Percentiles rank a stretch among this genome's conserved stretches.
Evolutionary conservation across 78 protist genomes (phyloP).

Genomic region (Dictyostelium citrinum): DNA sequence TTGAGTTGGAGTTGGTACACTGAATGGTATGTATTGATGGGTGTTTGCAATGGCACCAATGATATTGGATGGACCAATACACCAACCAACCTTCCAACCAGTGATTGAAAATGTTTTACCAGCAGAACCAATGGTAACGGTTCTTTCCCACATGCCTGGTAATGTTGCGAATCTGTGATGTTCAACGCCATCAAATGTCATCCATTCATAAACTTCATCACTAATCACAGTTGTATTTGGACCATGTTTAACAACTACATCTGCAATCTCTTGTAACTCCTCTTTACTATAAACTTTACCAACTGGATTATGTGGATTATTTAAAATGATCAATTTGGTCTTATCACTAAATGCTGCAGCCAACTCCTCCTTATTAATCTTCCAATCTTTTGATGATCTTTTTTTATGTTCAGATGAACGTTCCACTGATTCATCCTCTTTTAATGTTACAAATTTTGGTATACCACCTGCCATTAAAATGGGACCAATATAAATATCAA

Average conservation of each 20-base stretch:
- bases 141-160: slow-evolving; percentile 77
- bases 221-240: slow-evolving; percentile 70
- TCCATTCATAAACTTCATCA: slow-evolving; percentile 89
- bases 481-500: slow-evolving; percentile 82
- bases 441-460: slow-evolving; percentile 52
- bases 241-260: slow-evolving; percentile 28
- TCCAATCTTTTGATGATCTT: slow-evolving; percentile 61
- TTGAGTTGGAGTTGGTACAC: slow-evolving; percentile 85
- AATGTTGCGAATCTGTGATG: slow-evolving; percentile 71
- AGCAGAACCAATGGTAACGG: slow-evolving; percentile 84
- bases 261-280: slow-evolving; percentile 58
- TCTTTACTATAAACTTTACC: slow-evolving; percentile 82
- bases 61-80: slow-evolving; percentile 69
- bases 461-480: slow-evolving; percentile 79
- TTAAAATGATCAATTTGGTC: slow-evolving; percentile 80
- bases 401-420: neutral
- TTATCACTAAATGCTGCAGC: slow-evolving; percentile 42
- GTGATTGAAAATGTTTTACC: slow-evolving; percentile 89
- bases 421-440: neutral
- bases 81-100: slow-evolving; percentile 92
- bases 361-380: slow-evolving; percentile 66
- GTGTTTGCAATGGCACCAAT: slow-evolving; percentile 18
- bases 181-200: slow-evolving; percentile 48
- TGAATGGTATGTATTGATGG: slow-evolving; percentile 72
- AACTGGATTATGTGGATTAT: slow-evolving; percentile 89